Conservation (phyloP, 805 yeast species). For the Candida stauntonica region DNA sequence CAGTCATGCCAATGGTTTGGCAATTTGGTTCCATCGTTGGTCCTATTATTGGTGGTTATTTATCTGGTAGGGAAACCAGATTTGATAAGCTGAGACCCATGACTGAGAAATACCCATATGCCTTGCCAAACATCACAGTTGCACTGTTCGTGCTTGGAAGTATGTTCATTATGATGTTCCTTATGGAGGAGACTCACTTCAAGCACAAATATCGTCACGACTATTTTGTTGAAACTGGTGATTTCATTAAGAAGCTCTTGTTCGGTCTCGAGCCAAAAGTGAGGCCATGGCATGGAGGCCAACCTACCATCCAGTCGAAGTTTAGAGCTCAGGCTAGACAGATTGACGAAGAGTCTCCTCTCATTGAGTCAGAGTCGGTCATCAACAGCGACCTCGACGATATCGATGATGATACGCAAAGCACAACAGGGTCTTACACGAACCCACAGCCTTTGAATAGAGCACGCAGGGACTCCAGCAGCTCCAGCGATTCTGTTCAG, state of each 20-base stretch:
- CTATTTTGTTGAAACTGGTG: constrained; percentile 43
- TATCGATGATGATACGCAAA: constrained; percentile 3
- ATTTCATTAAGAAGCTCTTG: constrained; percentile 22
- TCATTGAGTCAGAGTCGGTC: not conserved
- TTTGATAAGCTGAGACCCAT: constrained; percentile 27
- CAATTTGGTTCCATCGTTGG: constrained; percentile 59
- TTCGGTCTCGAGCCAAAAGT: constrained; percentile 20
- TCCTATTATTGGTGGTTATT: constrained; percentile 51
- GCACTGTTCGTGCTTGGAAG: constrained; percentile 35
- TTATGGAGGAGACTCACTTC: constrained; percentile 51
- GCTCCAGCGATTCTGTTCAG: constrained; percentile 24
- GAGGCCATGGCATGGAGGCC: constrained; percentile 27
- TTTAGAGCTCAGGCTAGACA: not conserved
- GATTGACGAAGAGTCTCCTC: constrained; percentile 13
- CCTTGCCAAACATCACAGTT: constrained; percentile 49
- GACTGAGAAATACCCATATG: constrained; percentile 41
- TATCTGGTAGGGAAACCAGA: constrained; percentile 35
- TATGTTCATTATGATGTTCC: constrained; percentile 37
- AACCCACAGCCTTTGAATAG: not conserved
- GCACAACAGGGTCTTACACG: not conserved
- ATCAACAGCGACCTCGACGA: constrained; percentile 5
- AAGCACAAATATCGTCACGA: constrained; percentile 37
- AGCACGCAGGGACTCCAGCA: constrained; percentile 1
- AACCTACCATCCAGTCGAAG: not conserved
- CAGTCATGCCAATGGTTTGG: constrained; percentile 57